Base-by-base conservation (phyloP, 148 eudicot genomes). In the Arctostaphylos glauca region DNA sequence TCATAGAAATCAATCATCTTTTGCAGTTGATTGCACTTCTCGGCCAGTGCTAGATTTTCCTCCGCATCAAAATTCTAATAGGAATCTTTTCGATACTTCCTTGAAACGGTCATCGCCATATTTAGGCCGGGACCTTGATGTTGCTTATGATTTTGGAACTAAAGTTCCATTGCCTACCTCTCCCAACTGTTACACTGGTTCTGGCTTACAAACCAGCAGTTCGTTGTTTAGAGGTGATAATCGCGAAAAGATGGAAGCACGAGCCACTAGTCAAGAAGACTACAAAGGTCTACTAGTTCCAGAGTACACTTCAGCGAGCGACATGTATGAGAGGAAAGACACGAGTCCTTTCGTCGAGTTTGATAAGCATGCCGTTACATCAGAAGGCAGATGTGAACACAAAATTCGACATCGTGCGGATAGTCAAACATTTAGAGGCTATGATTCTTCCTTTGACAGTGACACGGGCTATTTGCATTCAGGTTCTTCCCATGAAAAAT, bases 171-270 rank as follows among this genome's bases (percentile, higher is more conserved):
- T 74, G 58, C 71, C 73, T 18, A 47, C 58, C 60, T 56, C 31
- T 21, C 67, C 77, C 81, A 60, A 53, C 59, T 59, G 21, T 77
- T 75, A 58, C 25, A 50, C 60, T 43, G 47, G 13, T 18, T 58
- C 58, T 49, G 18, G 31, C 49, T 2, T 9, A 21, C 19, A 19
- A 71, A 71, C 47, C 9, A 62, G 9, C 38, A 72, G 41, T 41
- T 73, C 50, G 18, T 56, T 77, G 31, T 82, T 62, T 18, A 23
- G 84, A 60, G 77, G 67, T 44, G 84, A 15, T 48, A 73, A 25
- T 77, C 46, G 13, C 53, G 80, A 64, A 85, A 83, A 80, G 46
- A 60, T 25, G 84, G 86, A 87, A 83, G 53, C 50, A 80, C 46
- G 12, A 49, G 9, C 77, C 0, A 14, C 62, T 53, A 50, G 23